These are phyloP conservation scores for Nakaseomyces kungkrabaensis DNA, from an alignment of 1,139 yeast genomes.

Conservation along the genomic window DNA sequence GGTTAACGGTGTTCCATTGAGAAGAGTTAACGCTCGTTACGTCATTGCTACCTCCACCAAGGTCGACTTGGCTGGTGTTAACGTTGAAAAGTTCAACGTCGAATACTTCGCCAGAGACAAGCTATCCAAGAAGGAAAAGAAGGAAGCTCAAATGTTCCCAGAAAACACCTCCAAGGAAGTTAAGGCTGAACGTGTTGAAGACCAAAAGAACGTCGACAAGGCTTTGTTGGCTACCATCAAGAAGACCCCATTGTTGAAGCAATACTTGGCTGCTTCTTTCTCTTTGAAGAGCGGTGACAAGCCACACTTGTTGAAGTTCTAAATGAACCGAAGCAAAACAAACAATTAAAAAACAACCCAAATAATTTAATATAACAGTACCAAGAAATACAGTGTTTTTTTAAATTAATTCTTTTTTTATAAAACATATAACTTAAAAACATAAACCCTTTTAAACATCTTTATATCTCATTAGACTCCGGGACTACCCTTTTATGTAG, in stretches of 20 bases:
- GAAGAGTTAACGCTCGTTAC: constrained; percentile 98
- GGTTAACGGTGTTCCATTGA: constrained; percentile 99
- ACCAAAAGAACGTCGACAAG: constrained; percentile 95
- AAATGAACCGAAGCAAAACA: constrained; percentile 28
- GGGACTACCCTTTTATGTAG: no score
- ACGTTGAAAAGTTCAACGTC: constrained; percentile 86
- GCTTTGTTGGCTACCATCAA: constrained; percentile 89
- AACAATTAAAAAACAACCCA: background rate
- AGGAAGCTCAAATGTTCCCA: constrained; percentile 96
- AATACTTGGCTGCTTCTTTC: constrained; percentile 94
- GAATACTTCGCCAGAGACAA: constrained; percentile 97
- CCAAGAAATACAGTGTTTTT: background rate
- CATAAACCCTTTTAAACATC: constrained; percentile 2
- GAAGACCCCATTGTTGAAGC: constrained; percentile 96
- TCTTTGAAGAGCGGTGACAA: constrained; percentile 97
- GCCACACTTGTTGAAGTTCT: constrained; percentile 98
- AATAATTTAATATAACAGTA: background rate
- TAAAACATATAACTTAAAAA: constrained; percentile 1
- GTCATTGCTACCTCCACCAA: constrained; percentile 98
- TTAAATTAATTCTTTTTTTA: constrained; percentile 1
- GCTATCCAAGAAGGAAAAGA: constrained; percentile 62
- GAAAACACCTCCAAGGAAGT: constrained; percentile 67
- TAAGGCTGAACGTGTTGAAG: constrained; percentile 93
- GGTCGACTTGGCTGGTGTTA: constrained; percentile 70
- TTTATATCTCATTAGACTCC: background rate